Percentiles rank a stretch among this genome's conserved stretches.
Evolutionary conservation across 1,284 basidiomycete genomes (phyloP).

Genomic region (Laetiporus sulphureus): DNA sequence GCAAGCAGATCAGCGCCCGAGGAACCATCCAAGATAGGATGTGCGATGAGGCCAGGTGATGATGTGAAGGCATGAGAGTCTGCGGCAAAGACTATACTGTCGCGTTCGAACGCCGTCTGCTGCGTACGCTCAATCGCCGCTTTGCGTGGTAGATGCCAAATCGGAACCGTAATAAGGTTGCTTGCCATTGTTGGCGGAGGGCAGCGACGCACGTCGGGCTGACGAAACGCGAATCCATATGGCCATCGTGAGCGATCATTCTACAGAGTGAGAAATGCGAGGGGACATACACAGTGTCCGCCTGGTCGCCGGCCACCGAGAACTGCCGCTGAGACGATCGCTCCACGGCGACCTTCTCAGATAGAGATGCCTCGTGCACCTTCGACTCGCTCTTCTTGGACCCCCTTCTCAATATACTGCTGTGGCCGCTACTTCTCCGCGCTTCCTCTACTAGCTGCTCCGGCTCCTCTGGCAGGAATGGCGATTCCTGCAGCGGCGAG

Average conservation of each 20-base stretch:
- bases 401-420: constrained; percentile 6
- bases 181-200: constrained; percentile 49
- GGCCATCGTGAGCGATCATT: constrained; percentile 2
- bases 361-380: constrained; percentile 6
- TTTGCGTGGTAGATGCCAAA: constrained; percentile 55
- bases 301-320: constrained; percentile 10
- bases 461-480: constrained; percentile 16
- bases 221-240: constrained; percentile 4
- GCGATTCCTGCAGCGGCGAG: constrained; percentile 18
- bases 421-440: constrained; percentile 9
- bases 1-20: too few species aligned
- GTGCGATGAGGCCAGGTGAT: too few species aligned
- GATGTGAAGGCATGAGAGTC: too few species aligned
- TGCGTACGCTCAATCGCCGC: constrained; percentile 24
- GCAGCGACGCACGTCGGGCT: constrained; percentile 50
- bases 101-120: constrained; percentile 5
- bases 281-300: constrained; percentile 27
- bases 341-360: constrained; percentile 10
- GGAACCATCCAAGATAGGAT: too few species aligned
- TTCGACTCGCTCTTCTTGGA: constrained; percentile 11
- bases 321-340: constrained; percentile 12
- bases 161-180: constrained; percentile 42
- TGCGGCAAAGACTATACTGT: too few species aligned
- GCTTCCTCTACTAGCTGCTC: constrained; percentile 13
- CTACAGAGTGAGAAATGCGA: not conserved